A percentile compares a stretch with the other conserved stretches of the same genome.
phyloP scores from a whole-genome alignment of 106 monocot species.

The Dendrobium huoshanense region DNA sequence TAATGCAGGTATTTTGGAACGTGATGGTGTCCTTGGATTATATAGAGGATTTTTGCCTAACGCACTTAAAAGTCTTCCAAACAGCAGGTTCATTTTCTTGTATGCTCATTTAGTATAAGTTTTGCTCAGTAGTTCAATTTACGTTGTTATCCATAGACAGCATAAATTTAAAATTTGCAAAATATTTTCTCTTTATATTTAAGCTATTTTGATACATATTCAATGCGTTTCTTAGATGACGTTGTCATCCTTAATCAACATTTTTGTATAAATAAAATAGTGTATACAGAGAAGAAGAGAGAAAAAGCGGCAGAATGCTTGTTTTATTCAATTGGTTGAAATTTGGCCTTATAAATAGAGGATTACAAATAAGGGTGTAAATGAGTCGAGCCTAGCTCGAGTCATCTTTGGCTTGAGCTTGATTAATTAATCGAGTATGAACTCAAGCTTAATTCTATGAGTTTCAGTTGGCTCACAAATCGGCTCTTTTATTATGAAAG shows the following conservation, averaged over 20 bases:
- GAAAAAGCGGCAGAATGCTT: too few species aligned
- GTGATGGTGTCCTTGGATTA: conserved; percentile 76
- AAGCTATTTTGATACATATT: background rate
- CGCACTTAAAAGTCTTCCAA: conserved; percentile 87
- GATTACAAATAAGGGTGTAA: too few species aligned
- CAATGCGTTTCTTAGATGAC: background rate
- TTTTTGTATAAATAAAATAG: too few species aligned
- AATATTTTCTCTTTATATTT: background rate
- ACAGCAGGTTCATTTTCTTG: conserved; percentile 65
- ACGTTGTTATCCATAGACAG: background rate
- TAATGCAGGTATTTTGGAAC: conserved; percentile 75
- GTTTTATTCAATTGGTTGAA: too few species aligned
- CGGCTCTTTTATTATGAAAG: too few species aligned
- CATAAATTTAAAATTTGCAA: background rate
- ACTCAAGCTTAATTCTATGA: too few species aligned
- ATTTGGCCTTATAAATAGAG: too few species aligned
- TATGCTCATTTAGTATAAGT: background rate
- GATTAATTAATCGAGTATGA: too few species aligned
- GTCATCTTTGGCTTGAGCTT: too few species aligned
- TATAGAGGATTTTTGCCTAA: conserved; percentile 94
- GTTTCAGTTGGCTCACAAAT: too few species aligned
- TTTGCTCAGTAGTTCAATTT: background rate
- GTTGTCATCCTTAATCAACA: background rate
- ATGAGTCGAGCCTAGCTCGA: too few species aligned
- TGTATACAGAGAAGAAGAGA: too few species aligned